Evolutionary conservation across 164 flowering plant genomes (phyloP).

Genomic region (Annona squamosa): DNA sequence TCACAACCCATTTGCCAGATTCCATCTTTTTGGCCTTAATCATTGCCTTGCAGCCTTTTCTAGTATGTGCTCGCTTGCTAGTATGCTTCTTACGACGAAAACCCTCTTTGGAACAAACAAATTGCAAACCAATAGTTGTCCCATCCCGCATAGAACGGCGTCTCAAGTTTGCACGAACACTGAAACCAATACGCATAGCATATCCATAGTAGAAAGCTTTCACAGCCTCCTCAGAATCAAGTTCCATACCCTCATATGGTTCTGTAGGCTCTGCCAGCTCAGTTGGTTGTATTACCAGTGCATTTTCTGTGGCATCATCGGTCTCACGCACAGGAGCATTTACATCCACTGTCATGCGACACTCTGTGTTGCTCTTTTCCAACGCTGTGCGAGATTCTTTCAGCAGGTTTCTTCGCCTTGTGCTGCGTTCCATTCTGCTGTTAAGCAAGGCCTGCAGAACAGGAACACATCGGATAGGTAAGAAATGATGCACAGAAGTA

Average conservation of each 20-base stretch:
- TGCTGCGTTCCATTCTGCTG: background rate
- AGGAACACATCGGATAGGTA: too few species aligned
- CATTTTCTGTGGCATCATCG: slow-evolving; percentile 1
- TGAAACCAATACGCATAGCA: slow-evolving; percentile 22
- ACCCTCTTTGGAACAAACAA: slow-evolving; percentile 8
- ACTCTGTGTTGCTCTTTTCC: background rate
- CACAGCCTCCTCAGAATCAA: slow-evolving; percentile 31
- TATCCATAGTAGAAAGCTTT: slow-evolving; percentile 21
- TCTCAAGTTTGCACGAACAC: slow-evolving; percentile 18
- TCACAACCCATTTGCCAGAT: slow-evolving; percentile 58
- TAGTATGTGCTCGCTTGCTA: slow-evolving; percentile 7
- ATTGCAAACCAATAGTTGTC: slow-evolving; percentile 3
- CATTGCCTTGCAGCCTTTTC: slow-evolving; percentile 61
- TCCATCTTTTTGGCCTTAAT: slow-evolving; percentile 46
- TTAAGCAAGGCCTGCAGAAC: background rate
- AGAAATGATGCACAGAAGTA: too few species aligned
- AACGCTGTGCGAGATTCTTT: background rate
- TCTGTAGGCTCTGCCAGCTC: background rate
- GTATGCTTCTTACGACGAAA: slow-evolving; percentile 15
- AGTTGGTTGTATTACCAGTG: background rate
- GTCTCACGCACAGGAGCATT: slow-evolving; percentile 1
- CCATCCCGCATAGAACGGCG: slow-evolving; percentile 17
- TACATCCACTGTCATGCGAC: slow-evolving; percentile 3
- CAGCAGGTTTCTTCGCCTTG: background rate
- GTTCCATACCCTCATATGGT: slow-evolving; percentile 40